phyloP scores from a whole-genome alignment of 2,329 filamentous ascomycete species.

The Dactylellina parvicollis region DNA sequence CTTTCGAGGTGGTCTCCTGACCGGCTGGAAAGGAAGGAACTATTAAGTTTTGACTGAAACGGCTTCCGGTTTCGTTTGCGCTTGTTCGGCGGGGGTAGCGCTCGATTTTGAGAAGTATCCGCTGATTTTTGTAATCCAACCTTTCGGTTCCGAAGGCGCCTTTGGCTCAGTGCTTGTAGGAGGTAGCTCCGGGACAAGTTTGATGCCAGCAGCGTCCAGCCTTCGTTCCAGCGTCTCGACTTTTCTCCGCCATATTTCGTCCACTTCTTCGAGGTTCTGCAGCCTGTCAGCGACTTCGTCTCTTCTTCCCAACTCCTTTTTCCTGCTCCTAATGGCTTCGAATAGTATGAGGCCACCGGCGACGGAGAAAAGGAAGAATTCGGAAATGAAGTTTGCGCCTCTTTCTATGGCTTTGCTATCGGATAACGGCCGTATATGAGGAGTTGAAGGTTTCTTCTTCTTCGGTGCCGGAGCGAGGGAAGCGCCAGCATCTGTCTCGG shows the following conservation, averaged over 20 bases:
- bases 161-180: conserved; percentile 14
- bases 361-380: conserved; percentile 73
- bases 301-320: conserved; percentile 70
- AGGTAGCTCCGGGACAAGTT: conserved; percentile 19
- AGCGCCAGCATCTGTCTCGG: background rate
- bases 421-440: conserved; percentile 71
- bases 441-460: conserved; percentile 60
- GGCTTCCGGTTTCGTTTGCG: background rate
- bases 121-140: conserved; percentile 21
- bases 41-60: conserved; percentile 4
- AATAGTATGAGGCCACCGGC: conserved; percentile 71
- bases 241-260: conserved; percentile 51
- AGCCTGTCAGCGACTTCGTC: conserved; percentile 71
- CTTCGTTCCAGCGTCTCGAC: conserved; percentile 50
- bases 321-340: conserved; percentile 70
- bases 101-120: conserved; percentile 27
- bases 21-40: background rate
- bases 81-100: background rate
- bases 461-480: background rate
- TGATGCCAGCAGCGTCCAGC: conserved; percentile 45
- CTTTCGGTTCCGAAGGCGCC: background rate
- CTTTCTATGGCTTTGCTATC: conserved; percentile 75
- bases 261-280: conserved; percentile 66
- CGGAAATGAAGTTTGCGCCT: conserved; percentile 75
- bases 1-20: no score